Evolutionary conservation across 2,329 filamentous ascomycete species (phyloP).

Genomic region (Chaetomiaceae sp.): DNA sequence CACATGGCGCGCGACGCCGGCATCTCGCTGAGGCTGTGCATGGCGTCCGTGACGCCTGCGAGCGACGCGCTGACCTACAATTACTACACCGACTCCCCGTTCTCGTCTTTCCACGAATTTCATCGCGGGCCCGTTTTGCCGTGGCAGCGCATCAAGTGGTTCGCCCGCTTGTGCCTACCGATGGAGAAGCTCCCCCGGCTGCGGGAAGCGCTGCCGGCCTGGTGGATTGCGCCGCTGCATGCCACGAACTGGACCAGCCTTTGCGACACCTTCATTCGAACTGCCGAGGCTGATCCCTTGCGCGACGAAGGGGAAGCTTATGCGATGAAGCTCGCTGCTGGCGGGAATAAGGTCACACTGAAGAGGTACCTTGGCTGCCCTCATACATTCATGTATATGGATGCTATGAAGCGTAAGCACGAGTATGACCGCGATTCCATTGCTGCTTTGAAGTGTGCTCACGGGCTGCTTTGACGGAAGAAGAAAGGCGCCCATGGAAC

Average conservation of each 20-base stretch:
- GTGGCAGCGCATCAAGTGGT: constrained; percentile 32
- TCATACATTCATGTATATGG: constrained; percentile 34
- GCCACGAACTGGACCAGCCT: constrained; percentile 29
- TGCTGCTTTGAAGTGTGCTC: constrained; percentile 27
- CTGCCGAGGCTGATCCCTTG: constrained; percentile 33
- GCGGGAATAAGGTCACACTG: constrained; percentile 32
- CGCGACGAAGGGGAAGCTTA: constrained; percentile 38
- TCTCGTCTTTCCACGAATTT: constrained; percentile 31
- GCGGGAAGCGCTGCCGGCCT: constrained; percentile 27
- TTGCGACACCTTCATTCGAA: constrained; percentile 31
- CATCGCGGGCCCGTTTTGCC: constrained; percentile 29
- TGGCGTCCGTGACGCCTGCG: constrained; percentile 30
- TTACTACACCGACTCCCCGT: constrained; percentile 31
- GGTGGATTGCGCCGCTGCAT: constrained; percentile 31
- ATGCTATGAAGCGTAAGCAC: constrained; percentile 26
- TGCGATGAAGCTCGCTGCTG: constrained; percentile 31
- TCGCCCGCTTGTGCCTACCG: constrained; percentile 27
- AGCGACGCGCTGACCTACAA: constrained; percentile 26
- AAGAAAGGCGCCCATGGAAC: too few species aligned
- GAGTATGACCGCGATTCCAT: constrained; percentile 31
- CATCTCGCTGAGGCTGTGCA: constrained; percentile 31
- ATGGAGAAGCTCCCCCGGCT: constrained; percentile 24
- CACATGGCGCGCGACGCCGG: constrained; percentile 33
- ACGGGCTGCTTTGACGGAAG: constrained; percentile 21
- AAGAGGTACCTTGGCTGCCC: constrained; percentile 34